Evolutionary conservation across 805 yeast species (phyloP).

Genomic region (Monosporozyma aerobia): DNA sequence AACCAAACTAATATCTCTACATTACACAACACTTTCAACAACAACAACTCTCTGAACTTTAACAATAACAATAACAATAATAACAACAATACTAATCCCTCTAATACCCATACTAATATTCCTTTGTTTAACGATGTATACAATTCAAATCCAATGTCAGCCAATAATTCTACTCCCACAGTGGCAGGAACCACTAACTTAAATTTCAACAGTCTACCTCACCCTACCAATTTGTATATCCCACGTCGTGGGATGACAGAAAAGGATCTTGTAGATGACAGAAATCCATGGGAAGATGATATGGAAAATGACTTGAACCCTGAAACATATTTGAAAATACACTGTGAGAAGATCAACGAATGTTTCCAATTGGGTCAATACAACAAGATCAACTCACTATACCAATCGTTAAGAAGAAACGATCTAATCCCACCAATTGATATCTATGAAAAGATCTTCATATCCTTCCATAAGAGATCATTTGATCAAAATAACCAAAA

Average conservation of each 20-base stretch:
- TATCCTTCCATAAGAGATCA: constrained; percentile 43
- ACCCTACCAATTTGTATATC: background rate
- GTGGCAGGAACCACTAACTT: background rate
- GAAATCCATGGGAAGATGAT: constrained; percentile 26
- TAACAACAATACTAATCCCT: background rate
- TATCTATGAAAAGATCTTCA: constrained; percentile 45
- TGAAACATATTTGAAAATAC: constrained; percentile 26
- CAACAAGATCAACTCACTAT: constrained; percentile 32
- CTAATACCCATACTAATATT: background rate
- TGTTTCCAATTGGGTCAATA: constrained; percentile 23
- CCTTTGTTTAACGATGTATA: background rate
- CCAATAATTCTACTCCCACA: background rate
- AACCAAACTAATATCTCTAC: background rate
- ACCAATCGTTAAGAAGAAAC: constrained; percentile 35
- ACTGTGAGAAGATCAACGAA: constrained; percentile 24
- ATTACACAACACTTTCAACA: background rate
- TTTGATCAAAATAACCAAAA: constrained; percentile 44
- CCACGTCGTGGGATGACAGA: background rate
- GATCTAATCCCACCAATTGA: constrained; percentile 41
- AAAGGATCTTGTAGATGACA: background rate
- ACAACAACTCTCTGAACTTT: background rate
- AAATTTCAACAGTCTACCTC: background rate
- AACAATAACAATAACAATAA: constrained; percentile 1
- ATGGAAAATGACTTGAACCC: constrained; percentile 25
- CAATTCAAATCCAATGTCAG: background rate